Base-by-base conservation (phyloP, 2,329 filamentous ascomycete genomes). In the Aureobasidium sp. region DNA sequence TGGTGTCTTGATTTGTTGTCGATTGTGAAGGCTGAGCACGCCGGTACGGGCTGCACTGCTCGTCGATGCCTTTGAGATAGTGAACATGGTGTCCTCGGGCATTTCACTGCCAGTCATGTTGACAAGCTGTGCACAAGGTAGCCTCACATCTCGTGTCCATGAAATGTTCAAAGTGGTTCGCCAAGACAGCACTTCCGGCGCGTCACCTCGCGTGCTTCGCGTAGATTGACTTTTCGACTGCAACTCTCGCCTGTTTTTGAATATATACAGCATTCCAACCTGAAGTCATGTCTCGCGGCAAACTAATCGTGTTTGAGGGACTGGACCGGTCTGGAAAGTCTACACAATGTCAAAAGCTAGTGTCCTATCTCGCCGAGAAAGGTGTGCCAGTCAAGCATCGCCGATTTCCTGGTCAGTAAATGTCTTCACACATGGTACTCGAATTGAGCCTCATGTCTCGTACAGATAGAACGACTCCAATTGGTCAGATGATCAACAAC, bases 311-410 rank as follows among this genome's bases (percentile, higher is more conserved):
- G 4, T 81, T 95, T 53, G 90, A 96, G 72, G 90, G 90, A 2
- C 76, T 96, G 57, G 90, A 96, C 64, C 82, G 89, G 59, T 89
- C 90, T 38, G 90, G 90, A 53, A 96, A 96, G 77, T 91, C 89
- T 19, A 95, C 90, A 29, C 90, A 95, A 77, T 90, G 88, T 61
- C 79, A 84, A 62, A 71, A 82, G 40, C 74, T 96, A 35, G 77
- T 76, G 32, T 68, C 77, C 24, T 71, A 68, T 32, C 72, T 88
- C 3, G 66, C 74, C 52, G 63, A 68, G 5, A 64, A 71, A 53
- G 80, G 79, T 6, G 69, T 74, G 42, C 67, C 72, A 44, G 78
- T 83, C 25, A 74, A 77, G 61, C 76, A 79, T 56, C 72, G 85
- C 64, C 74, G 84, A 52, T 88, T 88, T 67, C 85, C 85, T 63